These are phyloP conservation scores for Vaccinium darrowii DNA, from an alignment of 148 eudicot genomes.

Conservation along the genomic window DNA sequence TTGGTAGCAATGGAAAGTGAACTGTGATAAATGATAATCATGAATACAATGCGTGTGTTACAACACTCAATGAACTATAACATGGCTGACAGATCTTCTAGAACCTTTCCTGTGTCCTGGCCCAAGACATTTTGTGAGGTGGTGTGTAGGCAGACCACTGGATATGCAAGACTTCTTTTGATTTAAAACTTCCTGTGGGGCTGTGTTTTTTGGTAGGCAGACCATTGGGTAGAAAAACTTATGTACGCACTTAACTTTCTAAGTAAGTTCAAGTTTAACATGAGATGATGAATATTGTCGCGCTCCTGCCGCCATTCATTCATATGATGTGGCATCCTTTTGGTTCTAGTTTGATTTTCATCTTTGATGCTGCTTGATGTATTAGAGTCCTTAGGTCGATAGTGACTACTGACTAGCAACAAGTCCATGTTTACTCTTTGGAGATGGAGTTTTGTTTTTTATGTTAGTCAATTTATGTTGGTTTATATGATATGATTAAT, in stretches of 20 bases:
- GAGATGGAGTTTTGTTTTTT: not conserved
- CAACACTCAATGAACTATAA: not conserved
- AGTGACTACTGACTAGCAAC: not conserved
- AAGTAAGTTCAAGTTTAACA: not conserved
- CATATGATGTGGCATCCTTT: not conserved
- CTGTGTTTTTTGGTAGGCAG: no score
- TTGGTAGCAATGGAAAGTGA: no score
- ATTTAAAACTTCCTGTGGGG: no score
- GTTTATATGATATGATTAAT: not conserved
- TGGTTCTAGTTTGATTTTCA: not conserved
- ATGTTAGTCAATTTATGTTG: constrained; percentile 8
- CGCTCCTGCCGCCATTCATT: not conserved
- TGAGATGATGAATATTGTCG: not conserved
- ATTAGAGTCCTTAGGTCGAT: not conserved
- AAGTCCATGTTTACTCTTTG: not conserved
- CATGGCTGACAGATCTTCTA: not conserved
- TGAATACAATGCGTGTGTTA: not conserved
- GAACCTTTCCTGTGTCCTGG: not conserved
- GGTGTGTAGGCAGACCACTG: no score
- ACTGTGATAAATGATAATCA: no score
- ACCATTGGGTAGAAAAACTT: no score
- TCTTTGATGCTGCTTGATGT: not conserved
- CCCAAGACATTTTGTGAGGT: not conserved
- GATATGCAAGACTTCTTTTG: no score
- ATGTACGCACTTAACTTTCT: no score